Evolutionary conservation across 306 rosid species (phyloP).

Genomic region (Rubus idaeus): DNA sequence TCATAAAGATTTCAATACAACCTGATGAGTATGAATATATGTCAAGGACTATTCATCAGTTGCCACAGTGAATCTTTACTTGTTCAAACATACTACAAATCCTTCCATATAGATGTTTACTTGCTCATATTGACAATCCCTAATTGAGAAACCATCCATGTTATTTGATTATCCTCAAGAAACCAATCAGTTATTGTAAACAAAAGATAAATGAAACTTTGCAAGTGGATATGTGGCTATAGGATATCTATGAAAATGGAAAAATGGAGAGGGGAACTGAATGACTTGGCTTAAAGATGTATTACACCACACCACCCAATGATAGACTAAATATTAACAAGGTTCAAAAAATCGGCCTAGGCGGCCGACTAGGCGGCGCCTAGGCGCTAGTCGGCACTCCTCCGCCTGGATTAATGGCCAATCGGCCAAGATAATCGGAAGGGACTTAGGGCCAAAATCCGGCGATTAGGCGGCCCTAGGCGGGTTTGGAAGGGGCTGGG

Average conservation of each 20-base stretch:
- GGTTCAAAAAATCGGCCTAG: too few relatives aligned
- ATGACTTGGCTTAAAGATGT: not conserved
- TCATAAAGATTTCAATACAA: not conserved
- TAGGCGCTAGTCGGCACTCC: too few relatives aligned
- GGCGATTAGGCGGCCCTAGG: too few relatives aligned
- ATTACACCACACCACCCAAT: not conserved
- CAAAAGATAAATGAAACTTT: too few relatives aligned
- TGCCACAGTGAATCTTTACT: not conserved
- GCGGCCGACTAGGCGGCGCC: too few relatives aligned
- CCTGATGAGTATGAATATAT: not conserved
- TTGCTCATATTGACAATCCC: not conserved
- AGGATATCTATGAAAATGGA: not conserved
- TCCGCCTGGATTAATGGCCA: too few relatives aligned
- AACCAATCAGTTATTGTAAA: not conserved
- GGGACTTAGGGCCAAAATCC: too few relatives aligned
- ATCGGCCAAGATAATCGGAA: too few relatives aligned
- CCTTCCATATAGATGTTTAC: not conserved
- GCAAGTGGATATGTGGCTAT: not conserved
- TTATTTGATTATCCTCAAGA: not conserved
- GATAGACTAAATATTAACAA: too few relatives aligned
- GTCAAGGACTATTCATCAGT: not conserved
- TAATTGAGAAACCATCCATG: constrained; percentile 4
- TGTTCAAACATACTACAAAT: not conserved
- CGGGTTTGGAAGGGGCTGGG: too few relatives aligned
- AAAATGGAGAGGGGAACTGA: not conserved